Base-by-base conservation (phyloP, 2,329 filamentous ascomycete genomes). In the Cercospora citrullina region DNA sequence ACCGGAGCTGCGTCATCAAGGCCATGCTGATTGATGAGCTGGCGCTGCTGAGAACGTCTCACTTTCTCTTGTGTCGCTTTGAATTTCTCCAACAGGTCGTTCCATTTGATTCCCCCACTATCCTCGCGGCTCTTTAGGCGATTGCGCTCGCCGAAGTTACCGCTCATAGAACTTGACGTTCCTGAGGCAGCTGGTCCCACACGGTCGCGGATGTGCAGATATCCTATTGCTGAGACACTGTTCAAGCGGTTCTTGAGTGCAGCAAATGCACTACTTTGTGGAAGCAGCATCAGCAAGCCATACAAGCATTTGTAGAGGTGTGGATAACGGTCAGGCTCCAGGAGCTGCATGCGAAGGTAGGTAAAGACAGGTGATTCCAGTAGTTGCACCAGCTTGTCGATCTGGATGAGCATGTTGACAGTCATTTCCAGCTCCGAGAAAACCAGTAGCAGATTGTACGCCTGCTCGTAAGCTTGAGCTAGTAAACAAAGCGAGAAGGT, bases 401-500 rank as follows among this genome's bases (percentile, higher is more conserved):
- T 97, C 79, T 99, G 96, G 53, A 99, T 99, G 65, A 99, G 87
- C 81, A 97, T 96, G 75, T 97, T 97, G 74, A 99, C 95, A 0
- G 94, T 98, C 93, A 99, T 98, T 79, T 99, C 95, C 60, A 99
- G 85, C 75, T 99, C 95, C 68, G 93, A 95, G 92, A 99, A 97
- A 59, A 98, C 95, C 77, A 97, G 94, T 18, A 99, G 84, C 16
- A 99, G 85, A 77, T 98, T 93, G 76, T 98, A 99, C 10, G 95
- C 95, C 78, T 98, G 96, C 78, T 99, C 95, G 77, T 99, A 99
- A 12, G 94, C 95, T 80, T 99, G 95, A 1, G 95, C 95, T 62
- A 99, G 88, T 33, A 99, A 85, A 77, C 95, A 99, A 4, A 99
- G 84, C 2, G 94, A 98, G 80, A 99, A 99, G 0, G 95, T 98